Evolutionary conservation across 345 rosid species (phyloP), one percentile per base, ranked within the genome.

Genomic region (Melaleuca quinquenervia): DNA sequence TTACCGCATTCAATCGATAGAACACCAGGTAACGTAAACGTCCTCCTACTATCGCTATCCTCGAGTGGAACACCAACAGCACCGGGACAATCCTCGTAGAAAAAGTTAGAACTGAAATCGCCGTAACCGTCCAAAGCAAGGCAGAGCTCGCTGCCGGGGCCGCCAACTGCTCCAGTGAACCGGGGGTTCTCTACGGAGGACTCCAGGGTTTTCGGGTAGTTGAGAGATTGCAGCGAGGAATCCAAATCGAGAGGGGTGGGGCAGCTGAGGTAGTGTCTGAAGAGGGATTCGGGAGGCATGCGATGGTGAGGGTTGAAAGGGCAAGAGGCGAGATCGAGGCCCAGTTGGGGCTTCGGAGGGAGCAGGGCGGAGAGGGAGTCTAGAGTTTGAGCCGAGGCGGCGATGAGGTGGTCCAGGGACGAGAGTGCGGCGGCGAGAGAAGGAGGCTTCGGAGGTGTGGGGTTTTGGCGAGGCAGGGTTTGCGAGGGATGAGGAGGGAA

Each of bases 251-350:
- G 85, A 62, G 93, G 89, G 55, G 90, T 85, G 27, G 96, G 95
- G 93, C 98, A 96, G 75, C 82, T 90, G 82, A 96, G 94, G 56
- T 93, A 92, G 90, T 95, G 98, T 78, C 88, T 85, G 83, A 95
- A 95, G 87, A 95, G 98, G 29, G 94, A 85, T 32, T 93, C 92
- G 0, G 97, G 94, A 6, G 98, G 96, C 91, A 94, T 86, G 82
- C 91, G 93, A 87, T 95, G 98, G 89, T 93, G 92, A 5, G 48
- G 89, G 91, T 93, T 93, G 88, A 89, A 89, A 50, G 93, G 93
- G 89, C 98, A 96, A 53, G 94, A 85, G 86, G 91, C 86, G 15
- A 87, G 87, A 41, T 85, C 82, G 80, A 41, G 1, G 83, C 70
- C 88, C 85, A 86, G 87, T 41, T 54, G 86, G 64, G 90, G 75